Evolutionary conservation across 768 basidiomycete species (phyloP).

Genomic region (Fibroporia radiculosa): DNA sequence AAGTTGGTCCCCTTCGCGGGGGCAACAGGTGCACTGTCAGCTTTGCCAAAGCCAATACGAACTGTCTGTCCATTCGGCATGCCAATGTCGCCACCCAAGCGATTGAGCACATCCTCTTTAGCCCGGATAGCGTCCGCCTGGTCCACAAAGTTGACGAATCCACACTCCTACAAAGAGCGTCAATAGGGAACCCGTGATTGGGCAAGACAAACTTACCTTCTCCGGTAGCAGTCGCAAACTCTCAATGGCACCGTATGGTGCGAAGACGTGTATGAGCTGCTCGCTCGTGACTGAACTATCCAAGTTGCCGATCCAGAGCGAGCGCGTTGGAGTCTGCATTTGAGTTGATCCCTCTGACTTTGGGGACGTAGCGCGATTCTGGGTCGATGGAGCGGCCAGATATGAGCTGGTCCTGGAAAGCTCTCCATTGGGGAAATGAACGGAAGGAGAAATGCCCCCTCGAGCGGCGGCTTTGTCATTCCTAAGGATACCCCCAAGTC

Average conservation of each 20-base stretch:
- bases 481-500: constrained; percentile 43
- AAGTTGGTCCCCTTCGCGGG: constrained; percentile 69
- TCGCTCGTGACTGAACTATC: constrained; percentile 92
- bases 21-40: constrained; percentile 90
- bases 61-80: constrained; percentile 95
- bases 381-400: constrained; percentile 52
- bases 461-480: constrained; percentile 48
- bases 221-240: constrained; percentile 91
- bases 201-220: constrained; percentile 55
- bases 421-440: constrained; percentile 67
- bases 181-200: constrained; percentile 2
- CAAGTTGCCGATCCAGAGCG: constrained; percentile 97
- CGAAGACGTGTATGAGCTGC: constrained; percentile 92
- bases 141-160: constrained; percentile 98
- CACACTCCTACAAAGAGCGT: constrained; percentile 67
- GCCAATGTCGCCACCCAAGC: constrained; percentile 88
- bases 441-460: constrained; percentile 36
- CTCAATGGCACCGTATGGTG: constrained; percentile 95
- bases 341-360: constrained; percentile 72
- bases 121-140: constrained; percentile 94
- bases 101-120: constrained; percentile 95
- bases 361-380: constrained; percentile 75
- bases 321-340: constrained; percentile 89
- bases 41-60: constrained; percentile 96
- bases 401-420: constrained; percentile 56